Conservation (phyloP, 352 stramenopile species). For the Globisporangium mamillatum region DNA sequence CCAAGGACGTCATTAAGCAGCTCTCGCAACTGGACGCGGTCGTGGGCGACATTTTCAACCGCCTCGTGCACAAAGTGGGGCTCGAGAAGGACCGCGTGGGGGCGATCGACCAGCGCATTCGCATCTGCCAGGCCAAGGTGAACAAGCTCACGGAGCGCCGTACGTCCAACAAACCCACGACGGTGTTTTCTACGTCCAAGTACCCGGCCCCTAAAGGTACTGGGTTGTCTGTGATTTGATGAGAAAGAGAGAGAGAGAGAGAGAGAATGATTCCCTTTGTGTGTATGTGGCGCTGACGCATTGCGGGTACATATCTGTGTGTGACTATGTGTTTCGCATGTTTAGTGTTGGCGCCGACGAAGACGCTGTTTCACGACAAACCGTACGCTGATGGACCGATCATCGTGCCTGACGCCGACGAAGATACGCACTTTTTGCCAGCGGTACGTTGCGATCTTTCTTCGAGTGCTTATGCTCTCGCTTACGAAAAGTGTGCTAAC, state of each 20-base stretch:
- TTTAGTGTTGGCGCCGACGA: slow-evolving; percentile 53
- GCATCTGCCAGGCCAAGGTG: slow-evolving; percentile 80
- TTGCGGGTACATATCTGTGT: background rate
- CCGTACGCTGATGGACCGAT: slow-evolving; percentile 71
- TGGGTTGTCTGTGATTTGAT: background rate
- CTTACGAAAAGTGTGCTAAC: background rate
- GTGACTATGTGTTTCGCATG: background rate
- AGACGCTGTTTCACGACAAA: slow-evolving; percentile 85
- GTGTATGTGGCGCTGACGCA: background rate
- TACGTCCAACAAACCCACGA: slow-evolving; percentile 84
- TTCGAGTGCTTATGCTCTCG: background rate
- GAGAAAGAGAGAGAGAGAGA: background rate
- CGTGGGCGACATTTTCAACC: slow-evolving; percentile 84
- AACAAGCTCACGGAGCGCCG: slow-evolving; percentile 78
- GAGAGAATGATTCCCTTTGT: background rate
- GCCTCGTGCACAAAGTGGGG: slow-evolving; percentile 68
- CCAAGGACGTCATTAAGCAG: slow-evolving; percentile 84
- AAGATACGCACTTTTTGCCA: slow-evolving; percentile 82
- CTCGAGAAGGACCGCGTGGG: slow-evolving; percentile 78
- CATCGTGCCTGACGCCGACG: slow-evolving; percentile 63
- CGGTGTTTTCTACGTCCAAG: slow-evolving; percentile 87
- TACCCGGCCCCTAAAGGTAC: slow-evolving; percentile 72
- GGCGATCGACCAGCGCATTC: slow-evolving; percentile 72
- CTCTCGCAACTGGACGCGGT: slow-evolving; percentile 79
- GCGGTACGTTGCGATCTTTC: slow-evolving; percentile 26